Conservation (phyloP, 1,284 basidiomycete genomes). For the Golubevia sp. region DNA sequence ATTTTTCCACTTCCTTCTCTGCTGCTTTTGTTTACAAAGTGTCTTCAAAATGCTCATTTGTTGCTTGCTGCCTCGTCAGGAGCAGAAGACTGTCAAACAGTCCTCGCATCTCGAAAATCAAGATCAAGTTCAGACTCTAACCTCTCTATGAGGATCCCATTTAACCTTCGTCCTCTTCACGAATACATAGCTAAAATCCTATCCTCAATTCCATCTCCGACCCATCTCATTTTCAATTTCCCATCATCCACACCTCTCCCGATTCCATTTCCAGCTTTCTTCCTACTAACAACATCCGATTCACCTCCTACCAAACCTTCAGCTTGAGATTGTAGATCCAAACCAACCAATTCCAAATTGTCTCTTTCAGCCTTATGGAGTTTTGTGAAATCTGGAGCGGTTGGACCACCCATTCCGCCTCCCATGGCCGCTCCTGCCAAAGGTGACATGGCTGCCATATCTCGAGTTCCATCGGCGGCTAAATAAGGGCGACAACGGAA, state of each 20-base stretch:
- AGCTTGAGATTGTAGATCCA: too few relatives aligned
- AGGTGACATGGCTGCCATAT: slow-evolving; percentile 43
- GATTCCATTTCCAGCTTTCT: background rate
- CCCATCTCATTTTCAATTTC: slow-evolving; percentile 34
- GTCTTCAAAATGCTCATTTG: too few relatives aligned
- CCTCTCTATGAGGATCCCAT: too few relatives aligned
- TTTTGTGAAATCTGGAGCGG: slow-evolving; percentile 78
- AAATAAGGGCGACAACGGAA: background rate
- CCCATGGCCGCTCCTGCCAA: slow-evolving; percentile 34
- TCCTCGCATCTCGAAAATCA: too few relatives aligned
- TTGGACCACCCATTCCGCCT: slow-evolving; percentile 28
- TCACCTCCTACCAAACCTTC: too few relatives aligned
- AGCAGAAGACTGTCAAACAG: too few relatives aligned
- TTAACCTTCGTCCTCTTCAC: background rate
- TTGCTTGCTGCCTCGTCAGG: too few relatives aligned
- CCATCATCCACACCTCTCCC: background rate
- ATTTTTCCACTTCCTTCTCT: too few relatives aligned
- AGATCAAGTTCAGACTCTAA: too few relatives aligned
- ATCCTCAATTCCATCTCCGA: slow-evolving; percentile 55
- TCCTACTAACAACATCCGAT: background rate
- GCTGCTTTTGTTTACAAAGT: too few relatives aligned
- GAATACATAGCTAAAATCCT: slow-evolving; percentile 48
- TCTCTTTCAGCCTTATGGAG: slow-evolving; percentile 89
- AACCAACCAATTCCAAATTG: slow-evolving; percentile 76
- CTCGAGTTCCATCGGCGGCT: slow-evolving; percentile 59